phyloP scores from a whole-genome alignment of 1,139 yeast species.

The Pichia sp. region DNA sequence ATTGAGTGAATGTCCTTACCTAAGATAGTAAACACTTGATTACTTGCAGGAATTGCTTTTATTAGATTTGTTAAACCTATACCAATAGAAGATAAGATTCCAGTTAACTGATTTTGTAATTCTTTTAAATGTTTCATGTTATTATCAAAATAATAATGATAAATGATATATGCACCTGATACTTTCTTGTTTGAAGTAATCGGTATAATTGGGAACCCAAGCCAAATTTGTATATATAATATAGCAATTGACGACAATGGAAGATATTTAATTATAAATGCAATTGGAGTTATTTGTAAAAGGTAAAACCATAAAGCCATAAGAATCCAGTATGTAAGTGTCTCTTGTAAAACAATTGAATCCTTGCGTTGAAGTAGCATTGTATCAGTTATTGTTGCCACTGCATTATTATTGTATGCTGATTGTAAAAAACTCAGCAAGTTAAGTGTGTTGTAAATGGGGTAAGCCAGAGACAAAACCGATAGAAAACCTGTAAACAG shows the following conservation, averaged over 20 bases:
- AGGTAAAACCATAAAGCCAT: slow-evolving; percentile 35
- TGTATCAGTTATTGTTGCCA: slow-evolving; percentile 10
- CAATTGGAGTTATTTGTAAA: slow-evolving; percentile 28
- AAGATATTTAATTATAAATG: slow-evolving; percentile 33
- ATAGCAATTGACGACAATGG: slow-evolving; percentile 45
- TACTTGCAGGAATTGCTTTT: background rate
- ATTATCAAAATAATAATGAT: slow-evolving; percentile 13
- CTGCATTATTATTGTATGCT: background rate
- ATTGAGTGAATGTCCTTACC: background rate
- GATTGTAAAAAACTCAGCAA: background rate
- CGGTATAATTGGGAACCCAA: slow-evolving; percentile 39
- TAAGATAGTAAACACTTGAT: background rate
- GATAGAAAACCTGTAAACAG: background rate
- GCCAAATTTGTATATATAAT: slow-evolving; percentile 44
- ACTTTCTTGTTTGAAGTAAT: slow-evolving; percentile 6
- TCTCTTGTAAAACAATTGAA: slow-evolving; percentile 24
- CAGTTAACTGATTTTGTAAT: background rate
- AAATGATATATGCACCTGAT: slow-evolving; percentile 14
- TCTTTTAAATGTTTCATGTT: slow-evolving; percentile 5
- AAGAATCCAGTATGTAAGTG: slow-evolving; percentile 57
- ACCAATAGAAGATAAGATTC: no score
- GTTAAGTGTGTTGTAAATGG: slow-evolving; percentile 5
- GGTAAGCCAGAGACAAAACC: slow-evolving; percentile 3
- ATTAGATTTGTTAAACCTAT: no score
- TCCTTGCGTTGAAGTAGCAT: slow-evolving; percentile 2